These are phyloP conservation scores for Vaccinium darrowii DNA, from an alignment of 148 eudicot genomes.

Conservation along the genomic window DNA sequence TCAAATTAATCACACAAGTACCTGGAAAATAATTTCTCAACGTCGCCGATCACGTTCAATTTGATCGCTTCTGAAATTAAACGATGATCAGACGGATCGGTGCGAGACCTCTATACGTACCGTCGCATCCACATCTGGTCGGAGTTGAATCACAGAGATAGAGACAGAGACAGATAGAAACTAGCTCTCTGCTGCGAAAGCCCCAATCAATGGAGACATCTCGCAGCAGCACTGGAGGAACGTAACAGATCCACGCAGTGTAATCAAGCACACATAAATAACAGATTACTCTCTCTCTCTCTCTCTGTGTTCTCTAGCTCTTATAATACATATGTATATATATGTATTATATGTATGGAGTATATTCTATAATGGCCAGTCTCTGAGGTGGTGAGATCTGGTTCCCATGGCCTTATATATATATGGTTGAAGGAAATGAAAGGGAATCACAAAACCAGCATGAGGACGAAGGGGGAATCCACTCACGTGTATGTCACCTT, in stretches of 20 bases:
- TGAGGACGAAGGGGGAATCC: conserved; percentile 11
- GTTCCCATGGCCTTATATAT: neutral
- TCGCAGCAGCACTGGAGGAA: conserved; percentile 12
- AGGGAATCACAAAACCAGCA: neutral
- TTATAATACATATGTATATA: neutral
- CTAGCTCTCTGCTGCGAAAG: conserved; percentile 6
- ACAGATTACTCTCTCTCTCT: neutral
- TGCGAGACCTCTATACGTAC: neutral
- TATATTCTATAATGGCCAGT: neutral
- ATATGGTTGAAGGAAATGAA: neutral
- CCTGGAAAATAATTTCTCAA: neutral
- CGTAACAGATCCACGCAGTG: conserved; percentile 6
- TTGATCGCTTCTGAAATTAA: neutral
- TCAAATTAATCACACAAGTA: neutral
- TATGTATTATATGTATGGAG: neutral
- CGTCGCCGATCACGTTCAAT: neutral
- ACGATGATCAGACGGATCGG: neutral
- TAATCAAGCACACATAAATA: neutral
- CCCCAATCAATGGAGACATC: neutral
- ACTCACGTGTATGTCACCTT: conserved; percentile 13
- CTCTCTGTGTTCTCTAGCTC: neutral
- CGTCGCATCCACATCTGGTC: neutral
- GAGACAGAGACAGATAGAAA: neutral
- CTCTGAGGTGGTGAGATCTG: neutral
- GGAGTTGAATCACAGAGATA: neutral